Base-by-base conservation (phyloP, 75 land plant genomes). In the Azolla pinnata region DNA sequence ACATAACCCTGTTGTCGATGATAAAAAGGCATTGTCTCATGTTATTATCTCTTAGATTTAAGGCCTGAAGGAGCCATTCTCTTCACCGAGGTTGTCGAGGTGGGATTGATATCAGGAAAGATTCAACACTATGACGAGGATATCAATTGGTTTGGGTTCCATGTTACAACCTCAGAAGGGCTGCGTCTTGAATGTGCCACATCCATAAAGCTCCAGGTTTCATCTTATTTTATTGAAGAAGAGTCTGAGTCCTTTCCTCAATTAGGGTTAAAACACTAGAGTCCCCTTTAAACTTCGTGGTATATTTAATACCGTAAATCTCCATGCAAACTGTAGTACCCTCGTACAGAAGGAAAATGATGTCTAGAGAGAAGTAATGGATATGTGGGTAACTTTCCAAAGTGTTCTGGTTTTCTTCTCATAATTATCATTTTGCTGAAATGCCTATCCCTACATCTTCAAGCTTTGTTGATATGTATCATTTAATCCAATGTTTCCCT, bases 141-240 rank as follows among this genome's bases (percentile, higher is more conserved):
- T 24, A 25, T 27, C 52, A 72, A 18, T 4, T 56, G 77, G 75
- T 69, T 80, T 74, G 68, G 76, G 17, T 91, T 91, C 55, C 81
- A 80, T 38, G 68, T 91, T 32, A 70, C 80, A 58, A 88, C 97
- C 40, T 64, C 71, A 47, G 83, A 88, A 49, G 97, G 97, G 25
- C 71, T 91, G 38, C 84, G 97, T 9, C 72, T 67, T 44, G 97
- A 91, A 62, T 91, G 97, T 66, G 83, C 97, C 29, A 75, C 81
- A 18, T 33, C 61, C 38, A 75, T 82, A 30, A 68, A 84, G 51
- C 32, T 49, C 24, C 74, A 71, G 74, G 74, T 71, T 19, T 1
- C 27, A 52, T n/a, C 2, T 18, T 48, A 5, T 20, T 48, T 48
- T 7, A 17, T 8, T 9, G 21, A 48, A 12, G 7, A 18, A 48